These are phyloP conservation scores for Fusarium pseudograminearum DNA, from an alignment of 2,329 filamentous ascomycete species.

Conservation along the genomic window DNA sequence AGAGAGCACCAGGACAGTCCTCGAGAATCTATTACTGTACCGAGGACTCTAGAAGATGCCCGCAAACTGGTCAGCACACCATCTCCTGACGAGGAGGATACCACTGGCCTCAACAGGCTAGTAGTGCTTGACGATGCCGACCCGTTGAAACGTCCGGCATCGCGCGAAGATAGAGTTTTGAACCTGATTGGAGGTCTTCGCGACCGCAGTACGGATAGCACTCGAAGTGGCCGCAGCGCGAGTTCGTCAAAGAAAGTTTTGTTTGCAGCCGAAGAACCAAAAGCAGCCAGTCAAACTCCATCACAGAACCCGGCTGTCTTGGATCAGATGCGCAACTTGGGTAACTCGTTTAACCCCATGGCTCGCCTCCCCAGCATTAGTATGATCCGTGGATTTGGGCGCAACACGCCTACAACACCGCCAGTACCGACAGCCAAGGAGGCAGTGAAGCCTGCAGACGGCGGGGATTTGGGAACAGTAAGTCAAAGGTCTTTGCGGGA, in stretches of 20 bases:
- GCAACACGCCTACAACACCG: constrained; percentile 58
- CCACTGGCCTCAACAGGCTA: constrained; percentile 68
- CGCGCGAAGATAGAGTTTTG: constrained; percentile 73
- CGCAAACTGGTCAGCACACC: constrained; percentile 86
- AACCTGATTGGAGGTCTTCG: constrained; percentile 79
- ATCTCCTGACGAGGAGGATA: constrained; percentile 70
- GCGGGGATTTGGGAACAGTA: constrained; percentile 69
- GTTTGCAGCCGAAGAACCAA: constrained; percentile 59
- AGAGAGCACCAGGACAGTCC: constrained; percentile 72
- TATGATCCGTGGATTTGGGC: constrained; percentile 80
- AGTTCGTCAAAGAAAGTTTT: constrained; percentile 70
- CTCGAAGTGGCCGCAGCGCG: constrained; percentile 72
- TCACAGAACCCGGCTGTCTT: constrained; percentile 69
- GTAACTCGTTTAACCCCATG: constrained; percentile 85
- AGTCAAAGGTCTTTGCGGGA: constrained; percentile 42
- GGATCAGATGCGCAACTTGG: constrained; percentile 84
- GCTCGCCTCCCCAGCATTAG: constrained; percentile 80
- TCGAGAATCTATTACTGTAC: constrained; percentile 69
- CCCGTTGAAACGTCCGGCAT: constrained; percentile 45
- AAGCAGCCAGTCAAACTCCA: constrained; percentile 33
- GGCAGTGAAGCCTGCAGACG: constrained; percentile 58
- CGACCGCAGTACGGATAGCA: constrained; percentile 83
- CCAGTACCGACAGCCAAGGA: constrained; percentile 56
- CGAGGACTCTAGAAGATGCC: constrained; percentile 93
- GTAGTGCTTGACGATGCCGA: constrained; percentile 58